Conservation (phyloP, 345 rosid species). For the Durio zibethinus region DNA sequence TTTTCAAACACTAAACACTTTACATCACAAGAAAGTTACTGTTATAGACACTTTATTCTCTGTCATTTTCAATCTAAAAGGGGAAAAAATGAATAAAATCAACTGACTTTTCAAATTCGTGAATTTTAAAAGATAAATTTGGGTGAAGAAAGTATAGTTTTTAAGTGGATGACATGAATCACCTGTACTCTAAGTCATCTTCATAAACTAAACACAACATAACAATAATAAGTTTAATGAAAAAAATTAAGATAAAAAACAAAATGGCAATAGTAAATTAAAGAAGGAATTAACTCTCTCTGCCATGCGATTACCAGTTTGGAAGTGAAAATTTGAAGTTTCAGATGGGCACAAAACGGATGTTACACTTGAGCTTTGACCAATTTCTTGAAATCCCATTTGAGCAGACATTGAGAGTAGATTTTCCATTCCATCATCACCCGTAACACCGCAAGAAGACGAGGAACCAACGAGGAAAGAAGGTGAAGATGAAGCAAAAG, state of each 20-base stretch:
- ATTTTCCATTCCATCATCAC: slow-evolving; percentile 42
- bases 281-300: not conserved
- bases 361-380: slow-evolving; percentile 41
- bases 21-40: slow-evolving; percentile 6
- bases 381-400: slow-evolving; percentile 63
- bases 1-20: not conserved
- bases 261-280: not conserved
- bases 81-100: not conserved
- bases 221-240: not conserved
- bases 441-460: slow-evolving; percentile 47
- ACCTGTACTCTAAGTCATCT: not conserved
- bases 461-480: slow-evolving; percentile 33
- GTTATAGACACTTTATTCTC: not conserved
- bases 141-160: not conserved
- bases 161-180: slow-evolving; percentile 1
- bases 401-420: slow-evolving; percentile 50
- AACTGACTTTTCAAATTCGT: not conserved
- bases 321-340: slow-evolving; percentile 63
- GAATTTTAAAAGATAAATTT: not conserved
- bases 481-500: slow-evolving; percentile 9
- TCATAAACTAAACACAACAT: not conserved
- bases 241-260: not conserved
- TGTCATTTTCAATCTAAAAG: not conserved
- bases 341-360: slow-evolving; percentile 56
- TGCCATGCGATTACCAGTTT: slow-evolving; percentile 62